Conservation (phyloP, 1,139 yeast species). For the Citeromyces hawaiiensis region DNA sequence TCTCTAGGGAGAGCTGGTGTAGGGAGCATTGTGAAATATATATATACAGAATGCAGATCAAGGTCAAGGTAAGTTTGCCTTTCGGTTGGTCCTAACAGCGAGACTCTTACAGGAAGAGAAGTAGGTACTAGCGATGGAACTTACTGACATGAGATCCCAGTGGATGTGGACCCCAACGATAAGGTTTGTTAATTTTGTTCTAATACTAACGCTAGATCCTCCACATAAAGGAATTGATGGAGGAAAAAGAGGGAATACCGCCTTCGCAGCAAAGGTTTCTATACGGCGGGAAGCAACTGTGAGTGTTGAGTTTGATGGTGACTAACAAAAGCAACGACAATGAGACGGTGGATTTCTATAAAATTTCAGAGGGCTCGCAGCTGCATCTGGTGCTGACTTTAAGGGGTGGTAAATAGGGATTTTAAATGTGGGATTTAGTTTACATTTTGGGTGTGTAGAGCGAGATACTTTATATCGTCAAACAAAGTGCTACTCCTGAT, state of each 20-base stretch:
- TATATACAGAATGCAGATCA: conserved; percentile 7
- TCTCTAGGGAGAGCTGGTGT: conserved; percentile 31
- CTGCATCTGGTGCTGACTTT: conserved; percentile 81
- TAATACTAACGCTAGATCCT: conserved; percentile 27
- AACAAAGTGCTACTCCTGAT: no score
- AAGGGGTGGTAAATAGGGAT: conserved; percentile 60
- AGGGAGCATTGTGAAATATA: conserved; percentile 26
- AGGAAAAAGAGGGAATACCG: conserved; percentile 95
- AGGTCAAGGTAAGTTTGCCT: conserved; percentile 7
- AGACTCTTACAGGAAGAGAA: conserved; percentile 71
- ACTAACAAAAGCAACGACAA: conserved; percentile 44
- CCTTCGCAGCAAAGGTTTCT: conserved; percentile 91
- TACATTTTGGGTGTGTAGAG: no score
- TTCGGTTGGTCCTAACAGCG: neutral
- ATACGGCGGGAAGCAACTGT: conserved; percentile 84
- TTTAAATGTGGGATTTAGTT: no score
- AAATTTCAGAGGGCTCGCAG: conserved; percentile 63
- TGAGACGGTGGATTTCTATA: conserved; percentile 53
- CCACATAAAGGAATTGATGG: conserved; percentile 83
- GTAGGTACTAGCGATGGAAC: conserved; percentile 16
- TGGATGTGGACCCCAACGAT: conserved; percentile 68
- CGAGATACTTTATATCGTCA: no score
- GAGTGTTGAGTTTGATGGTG: conserved; percentile 15
- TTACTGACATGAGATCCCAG: conserved; percentile 35
- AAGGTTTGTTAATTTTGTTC: conserved; percentile 22